Evolutionary conservation across 306 rosid genomes (phyloP), one percentile per base, ranked within the genome.

Genomic region (Cucurbita moschata): DNA sequence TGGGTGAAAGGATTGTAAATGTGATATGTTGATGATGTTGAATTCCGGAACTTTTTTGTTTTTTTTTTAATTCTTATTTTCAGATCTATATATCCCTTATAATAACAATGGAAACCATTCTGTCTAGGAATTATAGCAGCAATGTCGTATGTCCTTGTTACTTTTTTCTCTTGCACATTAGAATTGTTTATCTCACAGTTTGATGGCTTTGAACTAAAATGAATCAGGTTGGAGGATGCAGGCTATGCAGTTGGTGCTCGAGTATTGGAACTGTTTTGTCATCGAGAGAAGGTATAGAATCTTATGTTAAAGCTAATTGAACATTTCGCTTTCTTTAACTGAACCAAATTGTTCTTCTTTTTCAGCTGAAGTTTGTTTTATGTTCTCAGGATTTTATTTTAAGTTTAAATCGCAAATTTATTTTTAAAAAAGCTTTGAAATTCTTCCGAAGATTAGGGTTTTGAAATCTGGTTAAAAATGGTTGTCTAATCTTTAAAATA

Each of bases 241-340:
- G 97, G 98, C 71, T 91, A 90, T 83, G 95, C 97, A 15, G 98
- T 94, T 47, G 98, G 98, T 18, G 98, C 98, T 61, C 87, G 98
- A 71, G 92, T 94, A 76, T 77, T 94, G 74, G 98, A 94, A 75
- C 96, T 94, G 12, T 97, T 90, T 84, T 94, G 98, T 87, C 97
- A 94, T 62, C 83, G 98, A 72, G 98, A 94, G 63, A 94, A 94
- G 97, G 98, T 94, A 82, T 51, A 59, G 10, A 23, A 39, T 57
- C 26, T 75, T 53, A 5, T 57, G 56, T 64, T 56, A 15, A 72
- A 50, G n/a, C 44, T 49, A 10, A 65, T 42, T 65, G 37, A 42
- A 52, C 38, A 43, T 19, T 52, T 47, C 8, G 38, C 19, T 26
- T 14, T 51, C 42, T 16, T 26, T 26, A 69, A 47, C n/a, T 71